Base-by-base conservation (phyloP, 2,329 filamentous ascomycete genomes). In the Colletotrichum australisinense region DNA sequence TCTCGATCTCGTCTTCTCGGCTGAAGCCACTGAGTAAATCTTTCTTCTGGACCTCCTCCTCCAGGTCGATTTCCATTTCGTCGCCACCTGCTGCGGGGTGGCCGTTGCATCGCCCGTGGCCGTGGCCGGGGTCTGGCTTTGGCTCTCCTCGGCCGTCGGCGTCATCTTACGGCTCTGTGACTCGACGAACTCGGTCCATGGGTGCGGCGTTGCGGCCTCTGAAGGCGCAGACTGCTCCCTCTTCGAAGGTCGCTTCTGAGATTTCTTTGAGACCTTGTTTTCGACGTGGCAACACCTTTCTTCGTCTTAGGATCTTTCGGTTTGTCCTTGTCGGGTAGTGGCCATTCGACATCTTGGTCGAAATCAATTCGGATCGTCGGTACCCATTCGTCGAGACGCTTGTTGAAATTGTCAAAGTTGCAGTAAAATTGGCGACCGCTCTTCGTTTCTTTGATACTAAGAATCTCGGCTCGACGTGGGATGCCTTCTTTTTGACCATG, bases 331-430 rank as follows among this genome's bases (percentile, higher is more conserved):
- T 97, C 95, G 11, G 95, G 94, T 74, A 92, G 93, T 24, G 97
- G 97, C 95, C 97, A 99, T 84, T 99, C 97, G 67, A 99, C 97
- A 78, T 98, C 95, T 77, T 95, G 92, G 1, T 89, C 87, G 71
- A 99, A 92, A 81, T 98, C 95, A 76, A 99, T 94, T 46, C 97
- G 91, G 46, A 90, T 88, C 35, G 93, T 90, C 1, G 93, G 88
- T 11, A 99, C 92, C 97, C 97, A 99, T 87, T 99, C 97, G 85
- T 90, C 86, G 14, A 90, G 83, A 76, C 88, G 88, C 83, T 98
- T 98, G 85, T 98, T 98, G 90, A 98, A 98, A 79, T 97, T 97
- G 80, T 98, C 95, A 82, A 98, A 98, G 83, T 98, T 97, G 79
- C 97, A 97, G 83, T 98, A 98, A 80, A 96, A 98, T 68, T 94